Evolutionary conservation across 2,329 filamentous ascomycete species (phyloP).

Genomic region (Fusarium sp.): DNA sequence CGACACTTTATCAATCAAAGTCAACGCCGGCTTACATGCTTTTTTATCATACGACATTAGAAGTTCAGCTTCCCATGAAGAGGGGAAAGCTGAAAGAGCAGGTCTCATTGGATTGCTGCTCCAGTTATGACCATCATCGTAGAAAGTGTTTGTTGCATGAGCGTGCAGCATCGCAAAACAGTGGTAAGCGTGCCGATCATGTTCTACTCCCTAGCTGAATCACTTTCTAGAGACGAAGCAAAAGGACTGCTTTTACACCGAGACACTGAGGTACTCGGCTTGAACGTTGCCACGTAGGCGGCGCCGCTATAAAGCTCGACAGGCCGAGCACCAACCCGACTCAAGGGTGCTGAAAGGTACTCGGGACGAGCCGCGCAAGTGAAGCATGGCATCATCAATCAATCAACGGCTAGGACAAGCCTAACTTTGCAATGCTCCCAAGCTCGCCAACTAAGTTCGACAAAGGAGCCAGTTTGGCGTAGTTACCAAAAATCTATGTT

Average conservation of each 20-base stretch:
- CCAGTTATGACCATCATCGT: conserved; percentile 8
- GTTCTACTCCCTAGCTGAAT: neutral
- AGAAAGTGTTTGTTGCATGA: conserved; percentile 3
- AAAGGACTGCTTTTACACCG: neutral
- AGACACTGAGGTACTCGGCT: neutral
- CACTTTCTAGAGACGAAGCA: neutral
- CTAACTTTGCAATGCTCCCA: neutral
- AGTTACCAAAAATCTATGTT: neutral
- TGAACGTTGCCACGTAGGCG: conserved; percentile 1
- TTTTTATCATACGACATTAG: conserved; percentile 28
- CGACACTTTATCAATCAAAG: conserved; percentile 27
- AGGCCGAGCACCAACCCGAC: neutral
- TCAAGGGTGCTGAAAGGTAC: neutral
- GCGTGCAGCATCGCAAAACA: neutral
- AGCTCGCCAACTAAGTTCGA: neutral
- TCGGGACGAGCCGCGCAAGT: neutral
- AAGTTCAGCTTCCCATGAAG: neutral
- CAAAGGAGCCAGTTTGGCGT: neutral
- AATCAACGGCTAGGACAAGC: neutral
- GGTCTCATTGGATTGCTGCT: conserved; percentile 8
- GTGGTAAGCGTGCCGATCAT: neutral
- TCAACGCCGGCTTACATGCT: conserved; percentile 37
- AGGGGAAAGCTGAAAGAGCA: neutral
- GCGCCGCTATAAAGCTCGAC: neutral
- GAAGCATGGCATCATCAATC: neutral